Evolutionary conservation across 78 protist species (phyloP), one percentile per base, ranked within the genome.

Genomic region (Ministeria vibrans): DNA sequence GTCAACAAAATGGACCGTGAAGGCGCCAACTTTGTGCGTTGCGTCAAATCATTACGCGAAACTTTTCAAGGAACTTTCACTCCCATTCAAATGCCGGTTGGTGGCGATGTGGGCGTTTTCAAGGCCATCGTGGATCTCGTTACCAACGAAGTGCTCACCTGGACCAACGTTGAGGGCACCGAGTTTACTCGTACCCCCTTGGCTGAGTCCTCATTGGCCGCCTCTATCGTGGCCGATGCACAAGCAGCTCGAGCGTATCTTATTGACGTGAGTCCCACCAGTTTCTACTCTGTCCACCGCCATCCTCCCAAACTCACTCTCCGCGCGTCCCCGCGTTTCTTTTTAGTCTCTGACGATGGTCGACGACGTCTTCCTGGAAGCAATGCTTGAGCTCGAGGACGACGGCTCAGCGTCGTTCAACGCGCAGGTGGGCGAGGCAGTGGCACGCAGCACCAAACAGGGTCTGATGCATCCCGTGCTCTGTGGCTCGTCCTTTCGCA

Each of bases 1-100:
- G 49, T 94, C 38, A 95, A 96, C 88, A 96, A 96, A 83, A 86
- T 93, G 90, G 99, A 96, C 74, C 81, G 96, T 32, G 82, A 75
- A 9, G 94, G 95, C 59, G 94, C 96, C 27, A 53, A 83, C 73
- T 42, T 90, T 72, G 42, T 39, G 34, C 9, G 6, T 6, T 7
- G 36, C 28, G 44, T 69, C 25, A 71, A 78, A 23, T 55, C 62
- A 82, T 42, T 82, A 75, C 45, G 34, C 6, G 30, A 59, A 45
- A 53, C 82, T 68, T 28, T 90, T 46, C 39, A 45, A 32, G 84
- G 83, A 9, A 45, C n/a, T 11, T 86, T 93, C 43, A 28, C 91
- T 9, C 75, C 55, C 32, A 2, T 88, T 30, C 96, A 93, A 44
- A 27, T 72, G 62, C 96, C 93, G 49, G 15, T 82, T 18, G 81